Percentiles rank a stretch among this genome's conserved stretches.
Evolutionary conservation across 1,284 basidiomycete species (phyloP).

Genomic region (Omphalotus olearius): DNA sequence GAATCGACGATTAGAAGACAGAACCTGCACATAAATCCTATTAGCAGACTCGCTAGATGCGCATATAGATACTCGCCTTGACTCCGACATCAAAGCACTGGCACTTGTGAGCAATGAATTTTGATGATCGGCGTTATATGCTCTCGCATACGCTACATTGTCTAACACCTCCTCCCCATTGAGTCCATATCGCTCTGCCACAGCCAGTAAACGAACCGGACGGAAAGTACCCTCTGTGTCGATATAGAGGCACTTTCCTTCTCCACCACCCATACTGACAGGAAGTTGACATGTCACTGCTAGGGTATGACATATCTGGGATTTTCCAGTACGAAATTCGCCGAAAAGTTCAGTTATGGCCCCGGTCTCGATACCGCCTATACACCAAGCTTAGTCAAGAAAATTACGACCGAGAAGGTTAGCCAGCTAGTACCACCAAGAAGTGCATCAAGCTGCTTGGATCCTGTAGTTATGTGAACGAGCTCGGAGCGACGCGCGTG

Average conservation of each 20-base stretch:
- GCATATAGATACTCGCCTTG: constrained; percentile 54
- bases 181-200: constrained; percentile 93
- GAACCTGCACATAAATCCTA: constrained; percentile 56
- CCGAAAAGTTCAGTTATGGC: constrained; percentile 98
- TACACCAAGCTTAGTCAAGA: not conserved
- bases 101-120: constrained; percentile 87
- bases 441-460: constrained; percentile 93
- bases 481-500: constrained; percentile 95
- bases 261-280: constrained; percentile 96
- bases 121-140: constrained; percentile 99
- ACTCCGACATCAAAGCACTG: constrained; percentile 96
- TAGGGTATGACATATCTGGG: constrained; percentile 96
- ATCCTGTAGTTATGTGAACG: constrained; percentile 96
- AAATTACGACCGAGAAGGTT: constrained; percentile 4
- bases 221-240: constrained; percentile 99
- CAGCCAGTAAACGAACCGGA: constrained; percentile 89
- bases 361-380: constrained; percentile 96
- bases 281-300: constrained; percentile 98
- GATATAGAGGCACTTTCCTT: constrained; percentile 98
- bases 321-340: constrained; percentile 98
- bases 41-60: not conserved
- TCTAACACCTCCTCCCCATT: constrained; percentile 98
- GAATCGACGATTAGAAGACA: constrained; percentile 96
- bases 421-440: constrained; percentile 68
- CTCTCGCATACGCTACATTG: constrained; percentile 97